Conservation (phyloP, 345 rosid genomes). For the Syzygium oleosum region DNA sequence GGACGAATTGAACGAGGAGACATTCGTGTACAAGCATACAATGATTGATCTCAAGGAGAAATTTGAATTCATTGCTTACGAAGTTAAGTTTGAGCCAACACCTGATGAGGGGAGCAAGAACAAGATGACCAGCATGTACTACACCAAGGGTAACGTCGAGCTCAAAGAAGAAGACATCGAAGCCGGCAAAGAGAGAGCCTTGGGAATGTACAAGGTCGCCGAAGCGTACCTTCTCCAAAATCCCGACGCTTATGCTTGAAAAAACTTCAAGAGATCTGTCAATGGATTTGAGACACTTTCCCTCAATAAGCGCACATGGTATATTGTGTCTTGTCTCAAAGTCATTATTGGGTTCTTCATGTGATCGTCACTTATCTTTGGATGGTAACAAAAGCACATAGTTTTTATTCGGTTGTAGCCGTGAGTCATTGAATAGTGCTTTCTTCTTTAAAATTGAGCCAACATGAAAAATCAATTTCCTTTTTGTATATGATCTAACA, state of each 20-base stretch:
- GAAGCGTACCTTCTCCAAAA: constrained; percentile 22
- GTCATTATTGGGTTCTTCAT: rapidly evolving
- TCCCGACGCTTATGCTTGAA: constrained; percentile 18
- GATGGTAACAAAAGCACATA: background rate
- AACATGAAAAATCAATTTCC: background rate
- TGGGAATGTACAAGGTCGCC: constrained; percentile 19
- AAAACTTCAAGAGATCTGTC: background rate
- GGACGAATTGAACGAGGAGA: constrained; percentile 14
- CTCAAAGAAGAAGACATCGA: constrained; percentile 15
- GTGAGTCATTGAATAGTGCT: background rate
- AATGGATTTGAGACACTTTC: background rate
- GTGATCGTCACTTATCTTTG: background rate
- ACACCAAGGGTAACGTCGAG: constrained; percentile 8
- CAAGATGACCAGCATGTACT: constrained; percentile 15
- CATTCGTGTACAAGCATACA: constrained; percentile 7
- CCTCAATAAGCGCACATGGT: background rate
- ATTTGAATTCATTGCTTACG: constrained; percentile 9
- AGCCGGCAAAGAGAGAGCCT: constrained; percentile 15
- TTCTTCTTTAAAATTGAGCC: background rate
- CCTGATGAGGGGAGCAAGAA: constrained; percentile 22
- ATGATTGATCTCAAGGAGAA: constrained; percentile 26
- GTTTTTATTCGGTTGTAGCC: background rate
- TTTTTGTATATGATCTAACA: background rate
- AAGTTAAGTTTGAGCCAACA: constrained; percentile 9
- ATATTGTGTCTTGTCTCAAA: background rate